A percentile compares a stretch with the other conserved stretches of the same genome.
Evolutionary conservation across 2,329 filamentous ascomycete species (phyloP).

Genomic region (Chaetothyriales sp.): DNA sequence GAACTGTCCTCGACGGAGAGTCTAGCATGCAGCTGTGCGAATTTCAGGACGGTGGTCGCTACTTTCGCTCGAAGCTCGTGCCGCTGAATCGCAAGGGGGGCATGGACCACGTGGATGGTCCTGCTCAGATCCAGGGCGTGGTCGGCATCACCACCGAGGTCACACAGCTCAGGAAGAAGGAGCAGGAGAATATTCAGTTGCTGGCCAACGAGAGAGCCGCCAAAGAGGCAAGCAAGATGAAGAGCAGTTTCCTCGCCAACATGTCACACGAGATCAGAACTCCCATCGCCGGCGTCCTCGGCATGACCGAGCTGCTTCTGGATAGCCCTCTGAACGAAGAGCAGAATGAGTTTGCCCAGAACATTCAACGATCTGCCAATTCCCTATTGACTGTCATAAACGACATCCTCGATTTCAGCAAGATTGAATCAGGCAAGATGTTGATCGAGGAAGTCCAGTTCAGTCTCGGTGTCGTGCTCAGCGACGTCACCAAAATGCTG

Average conservation of each 20-base stretch:
- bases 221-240: conserved; percentile 66
- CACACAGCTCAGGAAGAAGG: conserved; percentile 55
- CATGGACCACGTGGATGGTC: conserved; percentile 26
- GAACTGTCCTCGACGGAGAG: conserved; percentile 50
- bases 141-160: conserved; percentile 72
- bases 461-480: conserved; percentile 56
- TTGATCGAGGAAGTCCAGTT: conserved; percentile 74
- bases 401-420: conserved; percentile 40
- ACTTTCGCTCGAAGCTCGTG: conserved; percentile 58
- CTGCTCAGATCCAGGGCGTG: conserved; percentile 51
- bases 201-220: conserved; percentile 64
- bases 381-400: conserved; percentile 33
- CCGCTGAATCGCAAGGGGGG: conserved; percentile 48
- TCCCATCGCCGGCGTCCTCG: conserved; percentile 67
- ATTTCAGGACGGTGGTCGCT: conserved; percentile 47
- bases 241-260: conserved; percentile 65
- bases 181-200: conserved; percentile 55
- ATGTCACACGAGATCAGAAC: conserved; percentile 73
- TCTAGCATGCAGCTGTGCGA: conserved; percentile 50
- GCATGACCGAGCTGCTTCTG: conserved; percentile 29
- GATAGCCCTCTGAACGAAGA: conserved; percentile 28
- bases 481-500: conserved; percentile 66
- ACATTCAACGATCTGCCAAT: conserved; percentile 29
- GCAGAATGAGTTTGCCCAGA: conserved; percentile 28
- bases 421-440: conserved; percentile 62